Percentiles rank a stretch among this genome's conserved stretches.
phyloP scores from a whole-genome alignment of 108 stramenopile genomes.

The Nannochloropsis granulata region DNA sequence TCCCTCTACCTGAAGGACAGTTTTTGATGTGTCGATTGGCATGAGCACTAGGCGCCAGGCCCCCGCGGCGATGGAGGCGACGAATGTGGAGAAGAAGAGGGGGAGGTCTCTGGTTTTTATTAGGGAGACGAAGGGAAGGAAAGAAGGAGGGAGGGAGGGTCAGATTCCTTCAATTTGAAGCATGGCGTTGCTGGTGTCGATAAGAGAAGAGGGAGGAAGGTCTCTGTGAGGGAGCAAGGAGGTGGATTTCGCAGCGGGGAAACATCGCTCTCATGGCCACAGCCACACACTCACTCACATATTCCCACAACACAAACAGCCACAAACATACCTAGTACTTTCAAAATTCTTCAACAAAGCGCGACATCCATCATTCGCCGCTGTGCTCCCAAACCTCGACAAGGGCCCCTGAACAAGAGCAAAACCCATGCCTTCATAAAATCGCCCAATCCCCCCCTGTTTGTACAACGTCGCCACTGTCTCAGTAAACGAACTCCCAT shows the following conservation, averaged over 20 bases:
- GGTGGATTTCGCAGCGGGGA: no score
- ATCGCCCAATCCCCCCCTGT: conserved; percentile 72
- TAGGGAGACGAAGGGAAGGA: conserved; percentile 22
- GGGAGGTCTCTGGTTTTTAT: conserved; percentile 46
- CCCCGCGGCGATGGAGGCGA: conserved; percentile 61
- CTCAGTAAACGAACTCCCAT: conserved; percentile 58
- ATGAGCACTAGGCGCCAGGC: conserved; percentile 68
- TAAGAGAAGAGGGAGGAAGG: no score
- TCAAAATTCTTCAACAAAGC: conserved; percentile 32
- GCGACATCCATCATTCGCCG: conserved; percentile 66
- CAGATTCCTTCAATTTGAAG: background rate
- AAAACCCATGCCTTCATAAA: conserved; percentile 73
- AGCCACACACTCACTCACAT: background rate
- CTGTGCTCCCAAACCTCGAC: conserved; percentile 69
- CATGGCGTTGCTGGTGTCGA: no score
- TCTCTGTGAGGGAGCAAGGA: no score
- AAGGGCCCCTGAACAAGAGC: conserved; percentile 79
- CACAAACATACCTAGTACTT: background rate
- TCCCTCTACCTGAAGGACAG: conserved; percentile 78
- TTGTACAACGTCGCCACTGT: conserved; percentile 65
- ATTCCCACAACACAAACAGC: background rate
- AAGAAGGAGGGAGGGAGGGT: conserved; percentile 5
- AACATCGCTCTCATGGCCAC: no score
- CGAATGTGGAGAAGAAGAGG: conserved; percentile 51
- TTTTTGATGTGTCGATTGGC: conserved; percentile 87